Percentiles rank a stretch among this genome's conserved stretches.
phyloP scores from a whole-genome alignment of 2,329 filamentous ascomycete genomes.

The Colletotrichum lupini region DNA sequence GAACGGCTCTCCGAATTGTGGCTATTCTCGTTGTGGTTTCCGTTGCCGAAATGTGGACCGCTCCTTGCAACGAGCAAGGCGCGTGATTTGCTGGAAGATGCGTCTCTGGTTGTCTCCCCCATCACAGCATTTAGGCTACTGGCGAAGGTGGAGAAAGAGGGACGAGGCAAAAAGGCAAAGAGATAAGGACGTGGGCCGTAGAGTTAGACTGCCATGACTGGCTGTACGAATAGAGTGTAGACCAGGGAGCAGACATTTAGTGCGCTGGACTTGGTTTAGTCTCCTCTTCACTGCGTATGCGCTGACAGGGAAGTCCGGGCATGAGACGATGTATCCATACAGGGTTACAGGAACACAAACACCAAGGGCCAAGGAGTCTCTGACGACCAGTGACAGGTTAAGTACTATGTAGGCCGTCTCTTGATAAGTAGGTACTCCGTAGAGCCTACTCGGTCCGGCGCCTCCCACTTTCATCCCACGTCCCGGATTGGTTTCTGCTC shows the following conservation, averaged over 20 bases:
- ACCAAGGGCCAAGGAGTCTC: neutral
- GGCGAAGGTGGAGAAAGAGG: conserved; percentile 16
- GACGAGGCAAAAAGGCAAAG: conserved; percentile 25
- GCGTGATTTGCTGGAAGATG: conserved; percentile 22
- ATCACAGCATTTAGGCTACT: conserved; percentile 25
- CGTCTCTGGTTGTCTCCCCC: neutral
- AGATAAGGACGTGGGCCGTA: neutral
- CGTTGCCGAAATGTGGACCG: conserved; percentile 12
- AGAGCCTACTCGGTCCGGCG: neutral
- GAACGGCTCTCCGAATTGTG: neutral
- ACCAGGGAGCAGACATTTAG: conserved; percentile 3
- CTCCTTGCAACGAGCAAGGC: conserved; percentile 7
- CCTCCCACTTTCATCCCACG: neutral
- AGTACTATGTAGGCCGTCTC: no score
- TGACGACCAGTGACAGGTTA: neutral
- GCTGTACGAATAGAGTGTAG: neutral
- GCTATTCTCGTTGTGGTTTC: conserved; percentile 24
- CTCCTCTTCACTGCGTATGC: neutral
- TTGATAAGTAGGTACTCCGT: neutral
- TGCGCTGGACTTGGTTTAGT: conserved; percentile 20
- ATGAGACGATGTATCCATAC: neutral
- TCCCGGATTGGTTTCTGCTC: neutral
- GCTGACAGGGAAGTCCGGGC: conserved; percentile 2
- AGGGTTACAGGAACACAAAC: neutral
- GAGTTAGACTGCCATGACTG: neutral